Conservation (phyloP, 1,139 yeast species). For the Hyphopichia pseudoburtonii region DNA sequence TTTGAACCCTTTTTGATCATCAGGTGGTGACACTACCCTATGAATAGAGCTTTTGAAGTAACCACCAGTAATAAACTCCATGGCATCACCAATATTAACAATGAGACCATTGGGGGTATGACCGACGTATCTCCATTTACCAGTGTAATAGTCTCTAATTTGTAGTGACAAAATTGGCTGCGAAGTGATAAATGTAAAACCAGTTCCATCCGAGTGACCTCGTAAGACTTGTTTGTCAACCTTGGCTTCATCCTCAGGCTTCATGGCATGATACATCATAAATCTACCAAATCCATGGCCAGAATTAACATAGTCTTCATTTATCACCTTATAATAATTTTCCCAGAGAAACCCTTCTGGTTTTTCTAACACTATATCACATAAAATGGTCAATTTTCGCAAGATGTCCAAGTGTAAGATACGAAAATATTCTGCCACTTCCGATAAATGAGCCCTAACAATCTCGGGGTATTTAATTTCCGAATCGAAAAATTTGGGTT, state of each 20-base stretch:
- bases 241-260: conserved; percentile 20
- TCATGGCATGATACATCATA: conserved; percentile 31
- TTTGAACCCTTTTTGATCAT: conserved; percentile 21
- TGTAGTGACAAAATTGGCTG: conserved; percentile 32
- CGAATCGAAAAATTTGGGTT: conserved; percentile 20
- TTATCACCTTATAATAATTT: conserved; percentile 26
- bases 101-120: conserved; percentile 25
- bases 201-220: conserved; percentile 31
- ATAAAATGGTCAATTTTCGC: conserved; percentile 23
- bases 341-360: conserved; percentile 35
- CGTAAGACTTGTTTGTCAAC: conserved; percentile 15
- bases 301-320: conserved; percentile 21
- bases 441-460: conserved; percentile 24
- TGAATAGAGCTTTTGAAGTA: conserved; percentile 31
- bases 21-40: conserved; percentile 29
- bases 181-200: conserved; percentile 27
- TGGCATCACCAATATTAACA: conserved; percentile 29
- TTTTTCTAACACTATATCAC: conserved; percentile 30
- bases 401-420: conserved; percentile 23
- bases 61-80: conserved; percentile 30
- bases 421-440: conserved; percentile 27
- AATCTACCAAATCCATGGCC: conserved; percentile 35
- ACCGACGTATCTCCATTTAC: conserved; percentile 28
- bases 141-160: conserved; percentile 23
- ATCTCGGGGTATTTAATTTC: conserved; percentile 26